These are phyloP conservation scores for Populus tomentosa DNA, from an alignment of 441 rosid genomes.

Conservation along the genomic window DNA sequence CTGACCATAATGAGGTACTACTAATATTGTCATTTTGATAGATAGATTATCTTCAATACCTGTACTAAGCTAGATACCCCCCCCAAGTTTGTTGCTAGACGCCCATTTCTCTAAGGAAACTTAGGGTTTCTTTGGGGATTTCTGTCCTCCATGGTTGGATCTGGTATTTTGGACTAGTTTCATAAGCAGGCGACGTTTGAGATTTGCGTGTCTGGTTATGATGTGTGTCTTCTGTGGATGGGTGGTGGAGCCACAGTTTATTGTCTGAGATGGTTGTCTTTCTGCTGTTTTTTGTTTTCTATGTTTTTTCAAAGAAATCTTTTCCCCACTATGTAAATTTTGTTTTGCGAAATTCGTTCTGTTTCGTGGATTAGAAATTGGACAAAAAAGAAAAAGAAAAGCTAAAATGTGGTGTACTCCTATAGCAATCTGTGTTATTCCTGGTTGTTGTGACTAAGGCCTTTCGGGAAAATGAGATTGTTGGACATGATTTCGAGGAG, in stretches of 20 bases:
- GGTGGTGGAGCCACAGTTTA: neutral
- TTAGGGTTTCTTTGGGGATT: neutral
- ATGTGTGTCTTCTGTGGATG: neutral
- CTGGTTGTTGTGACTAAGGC: neutral
- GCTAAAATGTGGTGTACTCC: neutral
- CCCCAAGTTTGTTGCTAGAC: neutral
- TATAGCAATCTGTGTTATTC: neutral
- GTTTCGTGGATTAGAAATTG: neutral
- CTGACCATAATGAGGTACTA: neutral
- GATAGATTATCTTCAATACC: neutral
- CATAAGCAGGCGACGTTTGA: neutral
- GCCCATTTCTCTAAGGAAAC: neutral
- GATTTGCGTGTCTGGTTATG: neutral
- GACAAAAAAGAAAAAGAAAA: neutral
- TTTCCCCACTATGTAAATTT: neutral
- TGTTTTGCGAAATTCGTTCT: neutral
- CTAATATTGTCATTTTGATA: neutral
- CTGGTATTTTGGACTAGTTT: neutral
- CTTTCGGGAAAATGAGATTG: neutral
- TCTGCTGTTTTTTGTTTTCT: no score
- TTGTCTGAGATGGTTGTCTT: neutral
- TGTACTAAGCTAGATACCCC: neutral
- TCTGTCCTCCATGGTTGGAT: neutral
- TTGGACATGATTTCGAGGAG: neutral
- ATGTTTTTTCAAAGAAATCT: neutral